Conservation (phyloP, 78 protist species). For the slime mould (Dictyostelium discoideum) region DNA sequence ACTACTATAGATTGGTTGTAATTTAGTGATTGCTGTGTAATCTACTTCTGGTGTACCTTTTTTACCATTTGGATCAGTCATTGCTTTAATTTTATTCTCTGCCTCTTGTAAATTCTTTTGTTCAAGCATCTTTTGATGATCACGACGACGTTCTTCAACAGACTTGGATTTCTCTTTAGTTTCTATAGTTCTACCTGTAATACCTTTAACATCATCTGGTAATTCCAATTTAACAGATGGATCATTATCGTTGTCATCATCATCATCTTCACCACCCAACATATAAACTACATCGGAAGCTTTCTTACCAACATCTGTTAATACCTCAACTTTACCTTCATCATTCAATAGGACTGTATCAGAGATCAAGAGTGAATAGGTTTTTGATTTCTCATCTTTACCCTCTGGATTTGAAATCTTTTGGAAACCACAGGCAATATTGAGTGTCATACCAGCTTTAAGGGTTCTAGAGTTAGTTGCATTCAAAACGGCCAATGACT, state of each 20-base stretch:
- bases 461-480: constrained; percentile 37
- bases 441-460: constrained; percentile 86
- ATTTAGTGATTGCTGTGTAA: constrained; percentile 25
- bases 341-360: constrained; percentile 85
- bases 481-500: constrained; percentile 24
- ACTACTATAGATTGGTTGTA: background rate
- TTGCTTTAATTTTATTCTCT: constrained; percentile 11
- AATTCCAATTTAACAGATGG: constrained; percentile 42
- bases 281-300: constrained; percentile 57
- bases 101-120: constrained; percentile 46
- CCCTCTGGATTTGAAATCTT: constrained; percentile 28
- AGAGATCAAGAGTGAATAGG: constrained; percentile 50
- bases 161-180: constrained; percentile 27
- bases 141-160: constrained; percentile 29
- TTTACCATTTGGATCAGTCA: background rate
- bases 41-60: background rate
- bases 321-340: constrained; percentile 58
- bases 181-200: constrained; percentile 56
- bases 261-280: constrained; percentile 24
- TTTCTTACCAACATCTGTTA: constrained; percentile 41
- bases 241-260: constrained; percentile 1
- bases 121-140: constrained; percentile 47
- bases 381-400: constrained; percentile 37
- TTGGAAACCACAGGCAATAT: constrained; percentile 80
- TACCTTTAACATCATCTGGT: constrained; percentile 44